Conservation (phyloP, 306 rosid genomes). For the Sicyos baderoa region DNA sequence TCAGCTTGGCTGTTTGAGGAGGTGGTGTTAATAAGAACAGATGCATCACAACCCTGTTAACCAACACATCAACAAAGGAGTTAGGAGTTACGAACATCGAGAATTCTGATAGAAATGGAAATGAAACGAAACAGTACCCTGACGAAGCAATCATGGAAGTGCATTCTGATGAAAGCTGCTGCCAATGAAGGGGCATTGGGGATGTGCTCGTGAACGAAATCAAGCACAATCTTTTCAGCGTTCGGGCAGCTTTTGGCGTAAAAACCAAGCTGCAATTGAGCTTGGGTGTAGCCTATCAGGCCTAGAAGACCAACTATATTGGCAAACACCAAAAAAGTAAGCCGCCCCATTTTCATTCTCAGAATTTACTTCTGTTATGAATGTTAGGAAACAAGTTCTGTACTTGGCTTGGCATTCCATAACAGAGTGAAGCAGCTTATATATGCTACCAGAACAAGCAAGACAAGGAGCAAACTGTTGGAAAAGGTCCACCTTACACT, state of each 20-base stretch:
- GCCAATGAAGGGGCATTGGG: conserved; percentile 65
- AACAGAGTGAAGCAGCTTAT: conserved; percentile 30
- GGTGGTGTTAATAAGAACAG: conserved; percentile 73
- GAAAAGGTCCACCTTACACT: conserved; percentile 19
- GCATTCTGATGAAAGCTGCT: conserved; percentile 68
- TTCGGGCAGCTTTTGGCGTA: conserved; percentile 61
- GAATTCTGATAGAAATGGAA: not conserved
- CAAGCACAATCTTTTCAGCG: conserved; percentile 54
- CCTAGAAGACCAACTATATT: conserved; percentile 37
- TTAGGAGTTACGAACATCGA: not conserved
- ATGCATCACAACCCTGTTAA: conserved; percentile 80
- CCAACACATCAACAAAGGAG: not conserved
- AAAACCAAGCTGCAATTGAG: conserved; percentile 48
- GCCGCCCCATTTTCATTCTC: conserved; percentile 8
- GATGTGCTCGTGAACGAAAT: conserved; percentile 51
- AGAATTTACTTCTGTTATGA: conserved; percentile 5
- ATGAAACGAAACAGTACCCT: conserved; percentile 31
- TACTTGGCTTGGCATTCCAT: not conserved
- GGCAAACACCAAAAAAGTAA: conserved; percentile 12
- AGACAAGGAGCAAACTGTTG: conserved; percentile 20
- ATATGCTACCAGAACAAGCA: conserved; percentile 12
- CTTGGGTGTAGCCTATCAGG: conserved; percentile 26
- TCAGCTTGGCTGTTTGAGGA: conserved; percentile 59
- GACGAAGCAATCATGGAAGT: conserved; percentile 91
- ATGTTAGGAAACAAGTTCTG: not conserved